These are phyloP conservation scores for Neonectria coccinea DNA, from an alignment of 2,329 filamentous ascomycete species.

Conservation along the genomic window DNA sequence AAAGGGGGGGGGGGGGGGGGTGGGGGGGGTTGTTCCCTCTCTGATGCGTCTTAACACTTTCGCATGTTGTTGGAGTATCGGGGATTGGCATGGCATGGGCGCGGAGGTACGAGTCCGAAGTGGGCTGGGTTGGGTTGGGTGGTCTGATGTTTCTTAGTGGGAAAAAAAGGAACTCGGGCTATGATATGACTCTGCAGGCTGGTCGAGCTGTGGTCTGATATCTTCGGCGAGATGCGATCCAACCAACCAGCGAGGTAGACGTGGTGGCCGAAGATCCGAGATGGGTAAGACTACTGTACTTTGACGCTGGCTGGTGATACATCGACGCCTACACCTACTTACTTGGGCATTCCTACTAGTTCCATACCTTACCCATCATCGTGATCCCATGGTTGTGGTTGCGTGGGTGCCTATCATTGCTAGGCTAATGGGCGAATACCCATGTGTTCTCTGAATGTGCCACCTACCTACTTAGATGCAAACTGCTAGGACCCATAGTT, in stretches of 20 bases:
- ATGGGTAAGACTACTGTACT: background rate
- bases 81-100: background rate
- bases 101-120: background rate
- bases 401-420: too few species aligned
- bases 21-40: too few species aligned
- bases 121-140: background rate
- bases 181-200: constrained; percentile 1
- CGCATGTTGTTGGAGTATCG: background rate
- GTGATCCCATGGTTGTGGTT: background rate
- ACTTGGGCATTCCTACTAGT: too few species aligned
- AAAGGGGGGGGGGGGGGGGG: too few species aligned
- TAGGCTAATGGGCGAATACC: too few species aligned
- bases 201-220: constrained; percentile 2
- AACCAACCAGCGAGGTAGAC: background rate
- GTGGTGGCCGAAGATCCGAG: background rate
- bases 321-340: background rate
- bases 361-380: background rate
- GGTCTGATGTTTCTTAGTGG: background rate
- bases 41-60: background rate
- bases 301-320: background rate
- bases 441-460: too few species aligned
- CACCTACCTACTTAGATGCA: background rate
- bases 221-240: background rate
- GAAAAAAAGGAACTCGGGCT: background rate
- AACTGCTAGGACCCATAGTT: background rate